Evolutionary conservation across 805 yeast species (phyloP), one percentile per base, ranked within the genome.

Genomic region (Ogataea populi-albae): DNA sequence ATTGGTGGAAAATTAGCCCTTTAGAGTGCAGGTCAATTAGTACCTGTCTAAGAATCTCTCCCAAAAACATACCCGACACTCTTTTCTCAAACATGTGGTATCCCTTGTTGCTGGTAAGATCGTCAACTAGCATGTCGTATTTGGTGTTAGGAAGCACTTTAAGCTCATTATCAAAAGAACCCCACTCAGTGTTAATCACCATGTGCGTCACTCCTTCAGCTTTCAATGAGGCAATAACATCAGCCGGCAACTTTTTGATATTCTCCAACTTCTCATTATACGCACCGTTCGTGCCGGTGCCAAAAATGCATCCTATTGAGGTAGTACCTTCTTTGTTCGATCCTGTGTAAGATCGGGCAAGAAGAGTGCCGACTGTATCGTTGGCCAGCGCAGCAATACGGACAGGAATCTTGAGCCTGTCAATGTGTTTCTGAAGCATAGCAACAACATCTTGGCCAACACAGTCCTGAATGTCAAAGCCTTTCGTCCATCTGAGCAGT

Each of bases 281-380:
- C 11, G 96, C 96, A 43, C 97, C 97, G 61, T 91, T 91, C 19
- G 98, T 91, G 57, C 98, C 98, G 2, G 98, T 93, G 47, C 98
- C 98, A 54, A 89, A 86, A 45, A 91, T 91, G 43, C 89, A 80
- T 32, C 98, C 98, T 47, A 89, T 69, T 6, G 84, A 73, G 7
- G 97, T 86, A 38, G 78, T 79, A 31, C 93, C 78, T 41, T 77
- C 79, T 33, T 81, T 73, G 42, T 79, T 73, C 15, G 71, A 61
- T 24, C 78, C 71, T 4, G 86, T 68, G 64, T 91, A 91, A 18
- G 96, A 82, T 52, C 96, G 79, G 7, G 96, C 81, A 55, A 91
- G 68, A 43, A 91, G 71, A 9, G 98, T 89, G 27, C 98, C 98
- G 12, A 88, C 96, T 1, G 98, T 93, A 59, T 91, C 98, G 59